Evolutionary conservation across 257 asterid genomes (phyloP).

Genomic region (Salvia hispanica): DNA sequence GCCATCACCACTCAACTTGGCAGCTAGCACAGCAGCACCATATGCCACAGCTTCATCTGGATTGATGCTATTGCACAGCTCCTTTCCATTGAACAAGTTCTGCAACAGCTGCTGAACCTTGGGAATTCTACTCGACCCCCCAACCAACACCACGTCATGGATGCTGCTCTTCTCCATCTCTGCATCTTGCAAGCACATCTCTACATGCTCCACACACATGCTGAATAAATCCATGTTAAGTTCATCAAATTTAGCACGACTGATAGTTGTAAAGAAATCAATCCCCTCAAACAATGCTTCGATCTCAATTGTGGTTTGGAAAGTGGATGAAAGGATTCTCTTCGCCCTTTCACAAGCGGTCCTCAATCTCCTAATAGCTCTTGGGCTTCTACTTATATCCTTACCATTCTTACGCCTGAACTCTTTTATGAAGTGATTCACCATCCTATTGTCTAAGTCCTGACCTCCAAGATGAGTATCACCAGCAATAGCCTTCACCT

Average conservation of each 20-base stretch:
- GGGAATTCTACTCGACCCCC: neutral
- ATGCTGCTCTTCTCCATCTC: neutral
- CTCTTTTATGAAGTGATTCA: neutral
- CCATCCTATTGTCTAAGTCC: neutral
- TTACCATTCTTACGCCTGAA: too few species aligned
- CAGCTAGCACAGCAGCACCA: slow-evolving; percentile 1
- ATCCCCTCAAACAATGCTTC: too few species aligned
- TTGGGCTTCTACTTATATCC: neutral
- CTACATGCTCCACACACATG: neutral
- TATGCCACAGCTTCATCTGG: neutral
- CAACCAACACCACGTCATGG: neutral
- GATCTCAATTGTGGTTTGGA: too few species aligned
- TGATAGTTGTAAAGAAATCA: too few species aligned
- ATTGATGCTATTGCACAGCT: neutral
- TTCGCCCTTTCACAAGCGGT: too few species aligned
- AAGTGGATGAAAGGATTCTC: too few species aligned
- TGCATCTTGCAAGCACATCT: neutral
- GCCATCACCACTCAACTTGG: neutral
- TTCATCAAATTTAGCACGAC: neutral
- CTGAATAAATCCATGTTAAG: neutral
- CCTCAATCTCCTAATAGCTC: neutral
- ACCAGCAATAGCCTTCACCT: slow-evolving; percentile 5
- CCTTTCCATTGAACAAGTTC: neutral
- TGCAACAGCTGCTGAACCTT: neutral
- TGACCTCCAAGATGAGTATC: too few species aligned